Evolutionary conservation across 164 flowering plant genomes (phyloP).

Genomic region (Hamamelis virginiana): DNA sequence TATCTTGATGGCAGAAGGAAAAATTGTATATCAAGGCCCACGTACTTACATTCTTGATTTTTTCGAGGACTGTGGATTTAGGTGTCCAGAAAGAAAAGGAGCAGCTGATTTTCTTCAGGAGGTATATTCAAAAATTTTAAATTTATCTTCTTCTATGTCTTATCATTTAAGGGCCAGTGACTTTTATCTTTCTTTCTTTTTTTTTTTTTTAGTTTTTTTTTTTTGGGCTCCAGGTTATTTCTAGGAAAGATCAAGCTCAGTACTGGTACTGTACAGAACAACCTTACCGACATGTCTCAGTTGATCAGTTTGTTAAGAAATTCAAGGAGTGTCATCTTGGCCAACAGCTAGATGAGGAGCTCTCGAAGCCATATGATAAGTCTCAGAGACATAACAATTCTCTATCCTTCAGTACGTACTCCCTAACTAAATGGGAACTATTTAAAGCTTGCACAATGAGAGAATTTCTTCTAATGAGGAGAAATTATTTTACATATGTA

Average conservation of each 20-base stretch:
- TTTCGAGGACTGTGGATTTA: slow-evolving; percentile 62
- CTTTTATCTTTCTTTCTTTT: no score
- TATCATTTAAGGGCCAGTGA: no score
- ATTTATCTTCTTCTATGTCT: no score
- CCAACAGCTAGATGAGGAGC: slow-evolving; percentile 30
- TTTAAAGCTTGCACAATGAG: slow-evolving; percentile 49
- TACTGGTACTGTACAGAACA: slow-evolving; percentile 40
- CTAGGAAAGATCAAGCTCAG: slow-evolving; percentile 61
- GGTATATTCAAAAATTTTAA: slow-evolving; percentile 21
- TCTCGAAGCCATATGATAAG: slow-evolving; percentile 37
- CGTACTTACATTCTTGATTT: slow-evolving; percentile 32
- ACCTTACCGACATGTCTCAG: slow-evolving; percentile 46
- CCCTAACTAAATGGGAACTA: slow-evolving; percentile 49
- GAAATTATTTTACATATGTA: slow-evolving; percentile 49
- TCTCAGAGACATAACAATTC: slow-evolving; percentile 29
- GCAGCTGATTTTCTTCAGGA: slow-evolving; percentile 71
- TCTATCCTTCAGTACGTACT: slow-evolving; percentile 34
- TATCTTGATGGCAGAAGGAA: slow-evolving; percentile 67
- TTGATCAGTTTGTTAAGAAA: slow-evolving; percentile 31
- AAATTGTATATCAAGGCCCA: slow-evolving; percentile 70
- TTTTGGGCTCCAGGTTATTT: slow-evolving; percentile 67
- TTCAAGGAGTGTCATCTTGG: slow-evolving; percentile 39
- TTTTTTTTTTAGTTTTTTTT: no score
- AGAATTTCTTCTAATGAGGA: slow-evolving; percentile 53
- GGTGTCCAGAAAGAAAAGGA: slow-evolving; percentile 69